phyloP scores from a whole-genome alignment of 306 rosid genomes.

The Acacia melanoxylon region DNA sequence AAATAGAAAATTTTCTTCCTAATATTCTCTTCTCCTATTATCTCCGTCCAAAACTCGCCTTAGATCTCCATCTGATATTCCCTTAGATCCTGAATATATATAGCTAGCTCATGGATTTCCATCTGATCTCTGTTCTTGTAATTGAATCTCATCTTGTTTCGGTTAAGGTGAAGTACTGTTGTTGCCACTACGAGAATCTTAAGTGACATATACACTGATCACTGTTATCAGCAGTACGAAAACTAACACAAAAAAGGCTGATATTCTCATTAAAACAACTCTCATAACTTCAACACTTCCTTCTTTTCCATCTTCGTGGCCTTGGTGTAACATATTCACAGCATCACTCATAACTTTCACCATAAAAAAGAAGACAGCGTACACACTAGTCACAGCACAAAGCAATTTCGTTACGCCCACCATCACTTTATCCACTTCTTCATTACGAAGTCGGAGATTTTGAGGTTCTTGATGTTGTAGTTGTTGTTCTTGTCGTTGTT shows the following conservation, averaged over 20 bases:
- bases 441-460: neutral
- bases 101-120: no score
- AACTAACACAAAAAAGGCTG: no score
- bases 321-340: no score
- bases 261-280: neutral
- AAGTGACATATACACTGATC: no score
- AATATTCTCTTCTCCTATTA: no score
- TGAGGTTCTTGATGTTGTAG: neutral
- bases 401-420: neutral
- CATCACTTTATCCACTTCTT: neutral
- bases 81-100: no score
- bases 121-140: neutral
- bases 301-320: neutral
- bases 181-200: neutral
- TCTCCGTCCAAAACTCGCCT: no score
- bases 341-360: neutral
- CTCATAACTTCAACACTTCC: neutral
- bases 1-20: no score
- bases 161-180: neutral
- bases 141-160: neutral
- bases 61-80: no score
- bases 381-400: neutral
- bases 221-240: no score
- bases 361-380: neutral
- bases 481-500: neutral